Conservation (phyloP, 768 basidiomycete genomes). For the Wakefieldia striispora region DNA sequence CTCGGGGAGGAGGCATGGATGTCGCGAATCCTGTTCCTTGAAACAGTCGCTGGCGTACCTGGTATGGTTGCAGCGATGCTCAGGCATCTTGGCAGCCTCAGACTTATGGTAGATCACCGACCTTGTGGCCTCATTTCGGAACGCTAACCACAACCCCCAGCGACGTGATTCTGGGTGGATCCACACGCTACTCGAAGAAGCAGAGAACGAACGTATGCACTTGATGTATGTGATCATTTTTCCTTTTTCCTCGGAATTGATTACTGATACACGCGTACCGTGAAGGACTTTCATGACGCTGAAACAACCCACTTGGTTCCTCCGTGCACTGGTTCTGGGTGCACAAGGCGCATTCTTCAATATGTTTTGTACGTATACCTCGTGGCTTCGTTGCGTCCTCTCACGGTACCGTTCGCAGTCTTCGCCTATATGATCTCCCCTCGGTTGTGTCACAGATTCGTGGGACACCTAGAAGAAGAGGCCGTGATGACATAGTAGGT, state of each 20-base stretch:
- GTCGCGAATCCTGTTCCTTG: constrained; percentile 66
- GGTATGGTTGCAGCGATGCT: constrained; percentile 93
- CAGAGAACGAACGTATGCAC: constrained; percentile 97
- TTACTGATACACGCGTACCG: constrained; percentile 15
- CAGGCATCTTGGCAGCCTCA: constrained; percentile 83
- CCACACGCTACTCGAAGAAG: constrained; percentile 89
- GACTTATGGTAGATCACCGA: constrained; percentile 67
- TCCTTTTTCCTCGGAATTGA: constrained; percentile 4
- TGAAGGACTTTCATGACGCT: constrained; percentile 93
- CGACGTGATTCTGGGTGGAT: constrained; percentile 74
- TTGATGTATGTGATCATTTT: constrained; percentile 53
- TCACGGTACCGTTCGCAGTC: constrained; percentile 42
- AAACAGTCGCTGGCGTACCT: constrained; percentile 91
- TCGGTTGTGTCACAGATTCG: constrained; percentile 82
- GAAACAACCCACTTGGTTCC: constrained; percentile 72
- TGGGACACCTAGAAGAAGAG: constrained; percentile 92
- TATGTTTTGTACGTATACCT: constrained; percentile 64
- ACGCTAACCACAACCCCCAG: constrained; percentile 26
- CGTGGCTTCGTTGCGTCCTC: constrained; percentile 11
- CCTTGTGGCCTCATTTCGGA: constrained; percentile 4
- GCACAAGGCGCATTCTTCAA: constrained; percentile 94
- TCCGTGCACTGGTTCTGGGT: constrained; percentile 80
- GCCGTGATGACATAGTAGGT: constrained; percentile 88
- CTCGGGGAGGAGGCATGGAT: constrained; percentile 80
- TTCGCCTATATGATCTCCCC: constrained; percentile 77